A percentile compares a stretch with the other conserved stretches of the same genome.
Conservation (phyloP, 1,284 basidiomycete species). For the Fomitopsis betulina region DNA sequence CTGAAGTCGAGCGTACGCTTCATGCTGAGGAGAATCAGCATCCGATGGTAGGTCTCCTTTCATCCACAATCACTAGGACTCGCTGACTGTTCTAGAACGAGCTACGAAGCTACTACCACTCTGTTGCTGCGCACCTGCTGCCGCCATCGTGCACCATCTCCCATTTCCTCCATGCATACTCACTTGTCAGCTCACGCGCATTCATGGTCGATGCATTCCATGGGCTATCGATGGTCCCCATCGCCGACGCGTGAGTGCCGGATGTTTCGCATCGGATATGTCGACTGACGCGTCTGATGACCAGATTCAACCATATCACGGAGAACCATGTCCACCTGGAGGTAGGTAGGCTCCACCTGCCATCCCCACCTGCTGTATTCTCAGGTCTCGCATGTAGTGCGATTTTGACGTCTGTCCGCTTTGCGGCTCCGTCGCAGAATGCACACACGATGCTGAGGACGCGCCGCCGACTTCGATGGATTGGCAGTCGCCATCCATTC, state of each 20-base stretch:
- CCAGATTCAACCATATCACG: conserved; percentile 78
- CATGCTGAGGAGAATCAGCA: conserved; percentile 13
- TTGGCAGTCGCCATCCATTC: neutral
- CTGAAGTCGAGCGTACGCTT: conserved; percentile 22
- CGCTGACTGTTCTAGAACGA: conserved; percentile 32
- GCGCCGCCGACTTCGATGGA: neutral
- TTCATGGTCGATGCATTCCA: conserved; percentile 88
- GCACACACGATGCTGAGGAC: conserved; percentile 60
- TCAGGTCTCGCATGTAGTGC: conserved; percentile 38
- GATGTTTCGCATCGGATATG: neutral
- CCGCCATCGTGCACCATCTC: conserved; percentile 12
- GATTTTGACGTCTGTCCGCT: conserved; percentile 82
- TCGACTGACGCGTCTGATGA: neutral
- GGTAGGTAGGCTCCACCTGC: conserved; percentile 34
- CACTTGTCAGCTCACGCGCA: conserved; percentile 81
- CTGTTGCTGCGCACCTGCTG: conserved; percentile 34
- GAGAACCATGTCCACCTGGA: conserved; percentile 77
- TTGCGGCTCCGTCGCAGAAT: conserved; percentile 75
- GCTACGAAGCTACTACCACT: conserved; percentile 43
- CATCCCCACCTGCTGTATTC: neutral
- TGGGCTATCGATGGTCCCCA: conserved; percentile 82
- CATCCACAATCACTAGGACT: too few species aligned
- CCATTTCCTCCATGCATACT: conserved; percentile 65
- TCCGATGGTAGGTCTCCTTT: conserved; percentile 14
- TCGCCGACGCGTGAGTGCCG: conserved; percentile 75